Base-by-base conservation (phyloP, 805 yeast species). In the Candida stauntonica region DNA sequence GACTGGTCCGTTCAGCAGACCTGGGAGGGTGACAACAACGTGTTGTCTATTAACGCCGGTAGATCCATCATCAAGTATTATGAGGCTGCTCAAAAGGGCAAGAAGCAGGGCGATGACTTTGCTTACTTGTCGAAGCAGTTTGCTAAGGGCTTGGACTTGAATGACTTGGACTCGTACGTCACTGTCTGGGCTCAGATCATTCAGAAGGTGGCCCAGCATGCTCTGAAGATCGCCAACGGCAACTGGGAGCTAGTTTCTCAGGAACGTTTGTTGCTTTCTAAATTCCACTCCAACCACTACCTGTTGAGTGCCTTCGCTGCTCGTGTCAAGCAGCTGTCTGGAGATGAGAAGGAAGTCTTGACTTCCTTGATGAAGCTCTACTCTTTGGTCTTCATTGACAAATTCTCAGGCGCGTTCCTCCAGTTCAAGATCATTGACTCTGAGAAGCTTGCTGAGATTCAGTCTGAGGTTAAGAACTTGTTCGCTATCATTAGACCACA, bases 1-100 rank as follows among this genome's bases (percentile, higher is more conserved):
- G 97, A 89, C 61, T 91, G 95, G 86, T 96, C 85, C n/a, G 96
- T 89, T 29, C 96, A 89, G 66, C 88, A 96, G 64, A 89, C 97
- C 15, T 89, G 97, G 97, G 97, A 89, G 68, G 97, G 97, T 62
- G 97, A 89, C 63, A 89, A 89, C 68, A 88, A 80, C 55, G 82
- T 89, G 31, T 70, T 89, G 47, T 84, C 88, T 2, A 77, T 86
- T 62, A 81, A 87, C 38, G 77, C 87, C 42, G 97, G 96, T 41
- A 80, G 91, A 60, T 77, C 93, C 19, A 67, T 68, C 29, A 51
- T 68, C 37, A 68, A 68, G 48, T 67, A 67, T 46, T 66, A 65
- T 44, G 57, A 58, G 31, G 67, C 62, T 39, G 53, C 66, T 17
- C 52, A 58, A 14, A 60, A 57, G 41, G 70, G 70, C 36, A 60